These are phyloP conservation scores for Picea sitchensis DNA, from an alignment of 75 land plant species.

Conservation along the genomic window DNA sequence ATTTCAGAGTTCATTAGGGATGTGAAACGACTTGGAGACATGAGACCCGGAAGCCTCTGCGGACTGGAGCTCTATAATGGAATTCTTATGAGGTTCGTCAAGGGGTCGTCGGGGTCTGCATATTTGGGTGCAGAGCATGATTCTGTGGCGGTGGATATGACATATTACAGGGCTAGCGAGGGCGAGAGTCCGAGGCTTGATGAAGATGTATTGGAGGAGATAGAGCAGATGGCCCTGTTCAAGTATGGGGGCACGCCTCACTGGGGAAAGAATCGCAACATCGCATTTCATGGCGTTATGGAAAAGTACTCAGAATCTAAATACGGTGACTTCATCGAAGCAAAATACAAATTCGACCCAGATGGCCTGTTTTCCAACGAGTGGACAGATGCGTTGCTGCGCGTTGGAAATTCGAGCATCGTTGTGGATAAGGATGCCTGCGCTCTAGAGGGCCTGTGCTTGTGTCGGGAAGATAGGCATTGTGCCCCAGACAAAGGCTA, in stretches of 20 bases:
- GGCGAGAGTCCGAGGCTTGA: too few species aligned
- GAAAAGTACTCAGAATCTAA: slow-evolving; percentile 7
- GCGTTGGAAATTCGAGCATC: neutral
- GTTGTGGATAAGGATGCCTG: slow-evolving; percentile 1
- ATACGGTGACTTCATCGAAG: neutral
- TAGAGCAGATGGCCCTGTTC: neutral
- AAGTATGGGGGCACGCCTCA: slow-evolving; percentile 26
- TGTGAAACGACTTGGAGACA: too few species aligned
- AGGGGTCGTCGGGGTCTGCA: too few species aligned
- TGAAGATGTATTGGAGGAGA: too few species aligned
- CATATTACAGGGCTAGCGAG: too few species aligned
- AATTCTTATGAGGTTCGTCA: too few species aligned
- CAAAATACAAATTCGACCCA: slow-evolving; percentile 10
- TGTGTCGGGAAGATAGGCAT: slow-evolving; percentile 23
- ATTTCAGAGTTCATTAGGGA: too few species aligned
- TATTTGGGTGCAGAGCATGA: too few species aligned
- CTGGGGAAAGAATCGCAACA: slow-evolving; percentile 37
- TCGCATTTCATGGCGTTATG: slow-evolving; percentile 17
- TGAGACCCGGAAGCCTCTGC: too few species aligned
- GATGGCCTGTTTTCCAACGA: slow-evolving; percentile 15
- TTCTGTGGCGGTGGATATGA: too few species aligned
- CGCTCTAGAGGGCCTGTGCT: slow-evolving; percentile 31
- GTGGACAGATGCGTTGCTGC: slow-evolving; percentile 20
- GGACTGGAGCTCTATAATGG: too few species aligned
- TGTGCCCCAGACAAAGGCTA: slow-evolving; percentile 24